Evolutionary conservation across 495 filamentous ascomycete genomes (phyloP).

Genomic region (Penicillium antarcticum): DNA sequence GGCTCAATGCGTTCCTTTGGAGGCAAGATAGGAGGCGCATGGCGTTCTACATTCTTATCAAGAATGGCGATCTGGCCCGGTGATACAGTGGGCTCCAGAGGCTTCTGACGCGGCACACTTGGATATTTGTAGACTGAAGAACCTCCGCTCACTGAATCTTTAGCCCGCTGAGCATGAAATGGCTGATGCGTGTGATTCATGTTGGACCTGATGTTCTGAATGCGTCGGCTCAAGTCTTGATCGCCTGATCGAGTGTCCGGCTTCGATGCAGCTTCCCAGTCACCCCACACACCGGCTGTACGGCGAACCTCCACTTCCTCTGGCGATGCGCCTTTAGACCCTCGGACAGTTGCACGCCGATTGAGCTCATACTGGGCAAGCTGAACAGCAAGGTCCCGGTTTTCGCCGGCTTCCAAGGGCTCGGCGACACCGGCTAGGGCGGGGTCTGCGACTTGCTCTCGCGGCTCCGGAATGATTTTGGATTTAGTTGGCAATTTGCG

Average conservation of each 20-base stretch:
- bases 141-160: conserved; percentile 10
- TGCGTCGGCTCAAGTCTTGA: conserved; percentile 43
- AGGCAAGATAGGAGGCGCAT: conserved; percentile 44
- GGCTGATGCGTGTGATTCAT: conserved; percentile 26
- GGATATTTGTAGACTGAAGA: conserved; percentile 50
- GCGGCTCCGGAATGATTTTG: conserved; percentile 9
- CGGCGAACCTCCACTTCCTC: conserved; percentile 57
- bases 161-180: conserved; percentile 1
- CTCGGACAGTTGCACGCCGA: conserved; percentile 59
- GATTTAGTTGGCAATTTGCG: conserved; percentile 24
- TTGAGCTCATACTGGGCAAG: conserved; percentile 71
- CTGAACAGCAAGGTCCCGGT: conserved; percentile 74
- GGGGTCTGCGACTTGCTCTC: conserved; percentile 29
- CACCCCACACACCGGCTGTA: conserved; percentile 61
- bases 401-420: conserved; percentile 64
- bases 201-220: conserved; percentile 42
- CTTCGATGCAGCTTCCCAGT: conserved; percentile 47
- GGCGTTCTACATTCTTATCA: conserved; percentile 27
- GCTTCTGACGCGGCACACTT: conserved; percentile 46
- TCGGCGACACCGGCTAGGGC: conserved; percentile 39
- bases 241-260: conserved; percentile 25
- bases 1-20: conserved; percentile 41
- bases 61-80: conserved; percentile 18
- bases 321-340: conserved; percentile 48
- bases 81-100: conserved; percentile 20